phyloP scores from a whole-genome alignment of 345 rosid genomes.

The Euphorbia pulcherrima region DNA sequence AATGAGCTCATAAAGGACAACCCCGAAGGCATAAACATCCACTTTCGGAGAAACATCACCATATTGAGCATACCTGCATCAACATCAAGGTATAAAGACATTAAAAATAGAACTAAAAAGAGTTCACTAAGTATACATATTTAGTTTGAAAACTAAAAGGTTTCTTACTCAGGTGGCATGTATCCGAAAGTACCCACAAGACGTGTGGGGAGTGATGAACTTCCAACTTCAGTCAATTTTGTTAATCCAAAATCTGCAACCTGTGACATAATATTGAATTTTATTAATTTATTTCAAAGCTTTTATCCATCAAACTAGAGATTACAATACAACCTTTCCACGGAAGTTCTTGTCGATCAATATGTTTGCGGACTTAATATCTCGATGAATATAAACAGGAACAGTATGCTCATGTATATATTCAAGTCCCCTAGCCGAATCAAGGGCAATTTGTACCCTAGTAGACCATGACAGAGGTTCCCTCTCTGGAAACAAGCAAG shows the following conservation, averaged over 20 bases:
- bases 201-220: conserved; percentile 55
- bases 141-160: neutral
- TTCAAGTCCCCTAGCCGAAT: conserved; percentile 97
- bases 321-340: conserved; percentile 54
- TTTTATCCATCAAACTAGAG: conserved; percentile 10
- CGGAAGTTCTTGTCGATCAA: conserved; percentile 82
- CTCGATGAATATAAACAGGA: conserved; percentile 96
- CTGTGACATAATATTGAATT: conserved; percentile 37
- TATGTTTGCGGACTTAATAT: conserved; percentile 91
- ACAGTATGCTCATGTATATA: conserved; percentile 97
- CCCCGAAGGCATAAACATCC: conserved; percentile 95
- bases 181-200: conserved; percentile 98
- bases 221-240: conserved; percentile 81
- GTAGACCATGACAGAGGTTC: conserved; percentile 75
- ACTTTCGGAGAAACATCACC: conserved; percentile 90
- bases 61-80: conserved; percentile 69
- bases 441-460: conserved; percentile 95
- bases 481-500: conserved; percentile 44
- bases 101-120: neutral
- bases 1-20: conserved; percentile 86
- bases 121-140: too few relatives aligned
- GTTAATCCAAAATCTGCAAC: conserved; percentile 97
- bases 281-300: conserved; percentile 7
- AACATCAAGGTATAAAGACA: neutral
- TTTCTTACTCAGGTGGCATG: conserved; percentile 94